Evolutionary conservation across 371 early-diverging fungal genomes (phyloP).

Genomic region (Mortierella sp.): DNA sequence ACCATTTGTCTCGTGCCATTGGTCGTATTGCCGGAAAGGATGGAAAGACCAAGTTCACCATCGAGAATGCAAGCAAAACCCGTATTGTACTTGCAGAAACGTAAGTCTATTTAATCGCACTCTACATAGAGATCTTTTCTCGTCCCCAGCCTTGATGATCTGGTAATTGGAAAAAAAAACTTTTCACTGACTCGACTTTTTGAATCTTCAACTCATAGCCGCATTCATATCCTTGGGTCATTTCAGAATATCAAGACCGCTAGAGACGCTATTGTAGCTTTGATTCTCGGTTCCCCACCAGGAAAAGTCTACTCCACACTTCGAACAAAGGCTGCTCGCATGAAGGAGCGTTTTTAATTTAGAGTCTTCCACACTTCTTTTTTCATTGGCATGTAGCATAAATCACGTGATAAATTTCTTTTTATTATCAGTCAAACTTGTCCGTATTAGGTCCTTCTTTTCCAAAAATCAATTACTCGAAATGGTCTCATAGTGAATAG

Average conservation of each 20-base stretch:
- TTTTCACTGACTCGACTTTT: background rate
- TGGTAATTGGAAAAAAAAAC: too few species aligned
- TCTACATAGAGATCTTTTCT: background rate
- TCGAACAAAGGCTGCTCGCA: slow-evolving; percentile 87
- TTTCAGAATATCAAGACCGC: slow-evolving; percentile 98
- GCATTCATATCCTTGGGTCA: slow-evolving; percentile 97
- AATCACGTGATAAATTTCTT: slow-evolving; percentile 4
- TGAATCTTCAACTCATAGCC: slow-evolving; percentile 33
- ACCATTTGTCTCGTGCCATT: slow-evolving; percentile 98
- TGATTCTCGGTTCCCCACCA: slow-evolving; percentile 98
- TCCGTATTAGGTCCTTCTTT: slow-evolving; percentile 5
- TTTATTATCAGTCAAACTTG: background rate
- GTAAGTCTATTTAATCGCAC: slow-evolving; percentile 57
- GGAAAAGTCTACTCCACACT: slow-evolving; percentile 97
- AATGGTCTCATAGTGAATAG: slow-evolving; percentile 14
- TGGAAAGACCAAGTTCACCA: slow-evolving; percentile 98
- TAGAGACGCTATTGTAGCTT: slow-evolving; percentile 93
- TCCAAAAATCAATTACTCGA: slow-evolving; percentile 20
- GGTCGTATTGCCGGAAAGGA: slow-evolving; percentile 99
- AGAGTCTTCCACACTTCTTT: background rate
- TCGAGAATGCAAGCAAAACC: slow-evolving; percentile 97
- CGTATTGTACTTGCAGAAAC: slow-evolving; percentile 98
- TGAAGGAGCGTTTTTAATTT: slow-evolving; percentile 93
- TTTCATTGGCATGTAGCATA: background rate
- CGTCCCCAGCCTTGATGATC: too few species aligned